Percentiles rank a stretch among this genome's conserved stretches.
Conservation (phyloP, 306 rosid genomes). For the Fragaria ananassa region DNA sequence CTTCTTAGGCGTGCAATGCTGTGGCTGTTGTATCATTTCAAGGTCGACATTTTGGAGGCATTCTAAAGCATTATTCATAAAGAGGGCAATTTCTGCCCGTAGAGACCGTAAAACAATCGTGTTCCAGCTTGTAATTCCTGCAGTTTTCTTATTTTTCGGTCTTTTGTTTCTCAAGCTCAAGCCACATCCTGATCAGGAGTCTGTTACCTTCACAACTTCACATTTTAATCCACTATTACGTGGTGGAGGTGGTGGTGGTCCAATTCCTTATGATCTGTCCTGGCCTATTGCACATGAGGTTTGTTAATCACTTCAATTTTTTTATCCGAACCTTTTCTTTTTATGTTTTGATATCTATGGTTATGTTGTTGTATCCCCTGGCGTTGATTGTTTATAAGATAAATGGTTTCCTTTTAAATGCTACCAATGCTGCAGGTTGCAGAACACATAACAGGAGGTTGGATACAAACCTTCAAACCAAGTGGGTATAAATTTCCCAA, state of each 20-base stretch:
- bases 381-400: conserved; percentile 16
- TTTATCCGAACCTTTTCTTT: background rate
- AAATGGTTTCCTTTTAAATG: conserved; percentile 18
- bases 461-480: conserved; percentile 63
- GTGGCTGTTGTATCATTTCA: conserved; percentile 66
- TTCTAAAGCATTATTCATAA: conserved; percentile 74
- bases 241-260: conserved; percentile 96
- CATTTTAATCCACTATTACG: conserved; percentile 80
- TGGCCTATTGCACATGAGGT: conserved; percentile 84
- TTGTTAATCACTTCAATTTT: conserved; percentile 30
- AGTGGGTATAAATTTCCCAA: conserved; percentile 70
- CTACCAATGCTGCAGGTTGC: conserved; percentile 58
- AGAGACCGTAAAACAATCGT: conserved; percentile 84
- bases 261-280: conserved; percentile 80
- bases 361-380: background rate
- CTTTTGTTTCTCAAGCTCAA: conserved; percentile 87
- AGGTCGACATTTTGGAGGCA: conserved; percentile 87
- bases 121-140: conserved; percentile 93
- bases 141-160: conserved; percentile 76
- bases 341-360: background rate
- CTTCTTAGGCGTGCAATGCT: conserved; percentile 55
- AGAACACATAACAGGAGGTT: conserved; percentile 66
- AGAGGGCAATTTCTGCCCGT: conserved; percentile 87
- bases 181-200: conserved; percentile 94
- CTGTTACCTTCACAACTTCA: conserved; percentile 79